Evolutionary conservation across 2,329 filamentous ascomycete species (phyloP).

Genomic region (Arthrinium puccinioides): DNA sequence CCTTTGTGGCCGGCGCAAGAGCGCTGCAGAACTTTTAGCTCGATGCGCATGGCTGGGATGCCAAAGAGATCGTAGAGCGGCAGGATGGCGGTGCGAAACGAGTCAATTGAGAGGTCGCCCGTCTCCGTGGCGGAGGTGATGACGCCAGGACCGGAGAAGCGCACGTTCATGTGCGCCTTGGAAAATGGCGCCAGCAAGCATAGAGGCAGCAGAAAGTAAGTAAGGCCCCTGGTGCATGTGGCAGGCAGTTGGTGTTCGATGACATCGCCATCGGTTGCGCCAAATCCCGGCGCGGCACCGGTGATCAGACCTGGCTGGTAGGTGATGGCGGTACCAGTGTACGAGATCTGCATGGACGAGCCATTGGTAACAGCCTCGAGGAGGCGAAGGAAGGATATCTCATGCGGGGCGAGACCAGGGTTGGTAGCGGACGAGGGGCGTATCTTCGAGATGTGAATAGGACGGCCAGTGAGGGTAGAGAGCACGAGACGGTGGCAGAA

Average conservation of each 20-base stretch:
- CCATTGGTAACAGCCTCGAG: constrained; percentile 95
- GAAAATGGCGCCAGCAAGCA: constrained; percentile 90
- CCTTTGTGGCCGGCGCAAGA: constrained; percentile 72
- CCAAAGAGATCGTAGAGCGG: constrained; percentile 88
- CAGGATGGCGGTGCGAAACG: constrained; percentile 85
- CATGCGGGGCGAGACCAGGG: constrained; percentile 84
- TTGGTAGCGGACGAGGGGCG: constrained; percentile 77
- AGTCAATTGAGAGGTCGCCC: constrained; percentile 87
- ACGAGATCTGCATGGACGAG: constrained; percentile 88
- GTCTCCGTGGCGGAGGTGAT: constrained; percentile 80
- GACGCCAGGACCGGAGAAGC: constrained; percentile 84
- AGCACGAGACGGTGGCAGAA: constrained; percentile 81
- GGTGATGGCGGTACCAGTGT: constrained; percentile 87
- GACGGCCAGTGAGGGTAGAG: constrained; percentile 81
- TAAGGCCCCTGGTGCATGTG: constrained; percentile 71
- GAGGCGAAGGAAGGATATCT: constrained; percentile 91
- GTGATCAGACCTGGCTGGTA: constrained; percentile 92
- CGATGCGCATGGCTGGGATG: constrained; percentile 71
- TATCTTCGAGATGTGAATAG: constrained; percentile 90
- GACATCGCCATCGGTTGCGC: constrained; percentile 62
- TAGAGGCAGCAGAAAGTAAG: constrained; percentile 85
- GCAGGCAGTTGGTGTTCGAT: constrained; percentile 75
- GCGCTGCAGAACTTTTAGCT: constrained; percentile 72
- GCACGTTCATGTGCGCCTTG: constrained; percentile 83
- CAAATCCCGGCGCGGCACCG: constrained; percentile 69